A percentile compares a stretch with the other conserved stretches of the same genome.
Evolutionary conservation across 495 filamentous ascomycete species (phyloP).

Genomic region (Hypoxylon lenormandii): DNA sequence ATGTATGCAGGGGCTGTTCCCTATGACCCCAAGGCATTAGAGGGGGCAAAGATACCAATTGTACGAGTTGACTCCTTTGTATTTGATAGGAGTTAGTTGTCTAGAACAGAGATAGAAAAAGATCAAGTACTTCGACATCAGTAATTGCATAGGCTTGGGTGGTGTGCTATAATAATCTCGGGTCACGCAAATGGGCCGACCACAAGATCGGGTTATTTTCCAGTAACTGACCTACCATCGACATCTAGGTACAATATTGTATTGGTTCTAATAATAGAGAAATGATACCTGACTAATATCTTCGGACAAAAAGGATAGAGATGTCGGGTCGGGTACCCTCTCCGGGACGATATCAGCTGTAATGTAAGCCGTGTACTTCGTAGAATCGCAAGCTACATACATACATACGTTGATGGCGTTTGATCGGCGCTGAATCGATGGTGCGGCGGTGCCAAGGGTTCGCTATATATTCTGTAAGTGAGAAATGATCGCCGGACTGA

Average conservation of each 20-base stretch:
- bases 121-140: background rate
- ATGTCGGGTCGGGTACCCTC: too few relatives aligned
- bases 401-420: slow-evolving; percentile 20
- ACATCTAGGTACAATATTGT: too few relatives aligned
- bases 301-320: too few relatives aligned
- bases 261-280: background rate
- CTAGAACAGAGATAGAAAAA: slow-evolving; percentile 17
- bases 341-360: background rate
- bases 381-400: slow-evolving; percentile 15
- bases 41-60: slow-evolving; percentile 38
- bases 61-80: slow-evolving; percentile 17
- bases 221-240: background rate
- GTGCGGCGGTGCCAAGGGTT: slow-evolving; percentile 44
- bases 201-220: slow-evolving; percentile 1
- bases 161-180: too few relatives aligned
- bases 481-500: too few relatives aligned
- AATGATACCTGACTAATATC: too few relatives aligned
- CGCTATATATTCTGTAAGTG: background rate
- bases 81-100: slow-evolving; percentile 15
- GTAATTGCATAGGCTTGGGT: background rate
- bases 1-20: slow-evolving; percentile 18
- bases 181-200: slow-evolving; percentile 3
- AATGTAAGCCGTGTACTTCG: slow-evolving; percentile 4
- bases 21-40: slow-evolving; percentile 24
- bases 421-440: slow-evolving; percentile 31